phyloP scores from a whole-genome alignment of 2,329 filamentous ascomycete species.

The Penicillium olsonii region DNA sequence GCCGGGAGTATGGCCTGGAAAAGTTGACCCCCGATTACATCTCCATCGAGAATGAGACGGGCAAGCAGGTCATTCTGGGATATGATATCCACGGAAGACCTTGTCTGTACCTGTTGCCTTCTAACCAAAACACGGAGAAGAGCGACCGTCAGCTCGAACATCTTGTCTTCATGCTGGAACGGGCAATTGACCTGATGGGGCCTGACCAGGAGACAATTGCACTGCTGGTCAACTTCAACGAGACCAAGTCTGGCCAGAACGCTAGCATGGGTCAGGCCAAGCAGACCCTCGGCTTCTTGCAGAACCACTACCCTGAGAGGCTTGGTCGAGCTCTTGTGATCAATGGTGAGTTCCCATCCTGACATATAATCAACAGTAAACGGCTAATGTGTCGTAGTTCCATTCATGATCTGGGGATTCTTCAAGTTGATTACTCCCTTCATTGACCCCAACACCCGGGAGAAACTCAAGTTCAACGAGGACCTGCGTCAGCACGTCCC shows the following conservation, averaged over 20 bases:
- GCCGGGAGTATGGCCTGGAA: constrained; percentile 83
- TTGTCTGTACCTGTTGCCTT: constrained; percentile 87
- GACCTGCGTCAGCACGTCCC: constrained; percentile 82
- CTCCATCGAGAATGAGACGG: constrained; percentile 90
- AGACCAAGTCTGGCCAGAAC: constrained; percentile 72
- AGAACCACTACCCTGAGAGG: constrained; percentile 93
- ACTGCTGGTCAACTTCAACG: constrained; percentile 89
- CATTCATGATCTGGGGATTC: constrained; percentile 89
- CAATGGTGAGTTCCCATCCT: constrained; percentile 63
- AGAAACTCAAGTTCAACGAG: constrained; percentile 98
- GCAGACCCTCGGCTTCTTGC: constrained; percentile 85
- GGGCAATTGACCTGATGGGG: constrained; percentile 82
- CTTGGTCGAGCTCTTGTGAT: constrained; percentile 86
- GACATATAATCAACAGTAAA: background rate
- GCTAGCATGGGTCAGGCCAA: constrained; percentile 75
- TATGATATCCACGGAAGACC: constrained; percentile 85
- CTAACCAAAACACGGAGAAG: constrained; percentile 86
- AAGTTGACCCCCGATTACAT: constrained; percentile 79
- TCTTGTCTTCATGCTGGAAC: constrained; percentile 93
- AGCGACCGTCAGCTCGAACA: constrained; percentile 88
- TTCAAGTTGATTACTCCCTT: constrained; percentile 96
- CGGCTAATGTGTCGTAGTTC: constrained; percentile 58
- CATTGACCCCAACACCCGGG: constrained; percentile 88
- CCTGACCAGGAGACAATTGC: constrained; percentile 83
- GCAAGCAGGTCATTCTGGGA: constrained; percentile 87